These are phyloP conservation scores for Rubroshorea leprosula DNA, from an alignment of 345 rosid genomes.

Conservation along the genomic window DNA sequence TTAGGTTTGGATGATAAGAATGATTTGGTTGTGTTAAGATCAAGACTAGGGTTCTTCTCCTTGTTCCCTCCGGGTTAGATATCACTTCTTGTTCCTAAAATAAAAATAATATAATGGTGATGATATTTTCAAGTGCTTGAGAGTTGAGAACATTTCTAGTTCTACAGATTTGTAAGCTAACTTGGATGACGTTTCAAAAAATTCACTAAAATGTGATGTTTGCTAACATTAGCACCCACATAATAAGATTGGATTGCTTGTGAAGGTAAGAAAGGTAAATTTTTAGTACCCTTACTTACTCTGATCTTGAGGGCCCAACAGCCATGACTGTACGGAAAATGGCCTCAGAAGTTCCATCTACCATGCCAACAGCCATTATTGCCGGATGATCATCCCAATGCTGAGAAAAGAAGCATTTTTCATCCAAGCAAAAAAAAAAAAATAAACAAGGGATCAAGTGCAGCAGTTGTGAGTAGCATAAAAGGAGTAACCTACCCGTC, in stretches of 20 bases:
- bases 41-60: too few relatives aligned
- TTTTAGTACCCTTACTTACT: slow-evolving; percentile 62
- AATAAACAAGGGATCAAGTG: too few relatives aligned
- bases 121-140: neutral
- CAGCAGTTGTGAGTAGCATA: neutral
- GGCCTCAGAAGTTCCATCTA: slow-evolving; percentile 78
- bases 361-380: slow-evolving; percentile 93
- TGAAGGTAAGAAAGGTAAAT: slow-evolving; percentile 1
- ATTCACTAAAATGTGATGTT: neutral
- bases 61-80: too few relatives aligned
- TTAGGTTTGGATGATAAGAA: neutral
- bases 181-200: neutral
- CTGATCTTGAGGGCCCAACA: slow-evolving; percentile 73
- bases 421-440: neutral
- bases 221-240: neutral
- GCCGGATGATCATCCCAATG: slow-evolving; percentile 93
- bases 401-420: slow-evolving; percentile 30
- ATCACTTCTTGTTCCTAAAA: neutral
- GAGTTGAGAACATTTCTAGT: neutral
- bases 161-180: neutral
- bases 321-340: slow-evolving; percentile 77
- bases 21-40: too few relatives aligned
- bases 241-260: neutral
- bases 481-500: slow-evolving; percentile 38
- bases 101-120: neutral